Evolutionary conservation across 2,329 filamentous ascomycete genomes (phyloP), one percentile per base, ranked within the genome.

Genomic region (Annulohypoxylon truncatum): DNA sequence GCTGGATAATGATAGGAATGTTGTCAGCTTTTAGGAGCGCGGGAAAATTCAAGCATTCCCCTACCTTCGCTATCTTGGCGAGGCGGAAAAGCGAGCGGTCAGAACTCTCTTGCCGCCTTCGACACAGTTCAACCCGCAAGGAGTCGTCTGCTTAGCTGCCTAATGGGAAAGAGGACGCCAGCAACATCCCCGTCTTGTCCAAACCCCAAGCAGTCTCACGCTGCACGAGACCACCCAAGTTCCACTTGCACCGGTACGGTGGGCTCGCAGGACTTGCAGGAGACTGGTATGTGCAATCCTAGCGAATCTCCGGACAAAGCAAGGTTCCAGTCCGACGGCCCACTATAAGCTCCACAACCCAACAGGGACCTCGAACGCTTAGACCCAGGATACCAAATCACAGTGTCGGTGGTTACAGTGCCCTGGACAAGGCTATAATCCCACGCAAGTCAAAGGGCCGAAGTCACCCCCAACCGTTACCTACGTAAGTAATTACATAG

Each of bases 131-230:
- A 59, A 54, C 28, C 15, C 15, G 24, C 24, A 48, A 44, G 31
- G n/a, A 54, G 54, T 67, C 52, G 61, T 62, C 64, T 69, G 67
- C 64, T 60, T 61, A 61, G 67, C 65, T 70, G 67, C 65, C 67
- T 70, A 67, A 69, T 63, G 47, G 57, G 55, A 64, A 52, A 35
- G 29, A 64, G 67, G 46, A 35, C 26, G 48, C 65, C 57, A 67
- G 67, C 67, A 68, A 63, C 15, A 64, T 35, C 66, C 66, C 58
- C 46, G 64, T 60, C 33, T 46, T 66, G 38, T 50, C 67, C 67
- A 69, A 70, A 70, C 63, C 64, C 68, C 48, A 67, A 67, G 62
- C 63, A 59, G 68, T 71, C 68, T 71, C 61, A 68, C 50, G 64
- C 67, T 70, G 65, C 69, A 71, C 69, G 67, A 71, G 69, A 71